Evolutionary conservation across 306 rosid genomes (phyloP).

Genomic region (Cucurbita moschata): DNA sequence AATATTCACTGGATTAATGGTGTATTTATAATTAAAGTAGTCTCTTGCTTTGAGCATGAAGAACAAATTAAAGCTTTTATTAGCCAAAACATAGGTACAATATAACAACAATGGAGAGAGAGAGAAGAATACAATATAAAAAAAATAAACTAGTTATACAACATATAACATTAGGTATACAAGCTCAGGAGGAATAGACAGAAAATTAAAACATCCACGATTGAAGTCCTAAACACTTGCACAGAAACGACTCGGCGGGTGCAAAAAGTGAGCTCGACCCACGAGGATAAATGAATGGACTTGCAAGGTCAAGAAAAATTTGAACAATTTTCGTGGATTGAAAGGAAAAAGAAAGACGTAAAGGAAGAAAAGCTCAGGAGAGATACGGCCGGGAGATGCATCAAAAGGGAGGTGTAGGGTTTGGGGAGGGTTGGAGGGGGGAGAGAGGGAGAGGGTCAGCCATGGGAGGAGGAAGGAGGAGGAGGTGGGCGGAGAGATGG

Average conservation of each 20-base stretch:
- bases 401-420: neutral
- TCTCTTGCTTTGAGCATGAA: neutral
- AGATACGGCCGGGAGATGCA: constrained; percentile 41
- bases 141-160: neutral
- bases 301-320: constrained; percentile 99
- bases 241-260: neutral
- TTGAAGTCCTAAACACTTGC: neutral
- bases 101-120: neutral
- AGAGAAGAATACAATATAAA: neutral
- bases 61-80: neutral
- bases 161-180: too few relatives aligned
- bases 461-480: neutral
- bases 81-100: neutral
- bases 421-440: neutral
- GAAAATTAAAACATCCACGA: neutral
- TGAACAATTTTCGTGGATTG: constrained; percentile 19
- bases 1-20: too few relatives aligned
- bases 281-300: neutral
- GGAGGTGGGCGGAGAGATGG: neutral
- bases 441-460: neutral
- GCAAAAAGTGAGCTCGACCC: neutral
- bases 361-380: constrained; percentile 82
- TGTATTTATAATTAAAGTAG: too few relatives aligned
- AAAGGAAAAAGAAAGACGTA: neutral
- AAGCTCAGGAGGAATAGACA: constrained; percentile 24